These are phyloP conservation scores for Xylaria acuta DNA, from an alignment of 495 filamentous ascomycete species.

Conservation along the genomic window DNA sequence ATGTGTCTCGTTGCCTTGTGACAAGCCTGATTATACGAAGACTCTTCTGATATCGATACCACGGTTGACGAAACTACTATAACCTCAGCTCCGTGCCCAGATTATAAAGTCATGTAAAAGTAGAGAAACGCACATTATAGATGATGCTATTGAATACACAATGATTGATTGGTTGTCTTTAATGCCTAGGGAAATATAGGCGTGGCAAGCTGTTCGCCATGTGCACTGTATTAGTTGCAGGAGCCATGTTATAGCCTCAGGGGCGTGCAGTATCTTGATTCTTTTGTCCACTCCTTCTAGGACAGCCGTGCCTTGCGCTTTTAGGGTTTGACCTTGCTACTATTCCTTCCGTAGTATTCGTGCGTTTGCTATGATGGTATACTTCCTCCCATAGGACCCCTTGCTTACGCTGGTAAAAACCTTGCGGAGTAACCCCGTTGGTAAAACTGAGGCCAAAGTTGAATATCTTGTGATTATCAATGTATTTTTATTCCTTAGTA, in stretches of 20 bases:
- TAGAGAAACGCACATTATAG: not conserved
- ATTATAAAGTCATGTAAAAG: not conserved
- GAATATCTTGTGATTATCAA: not conserved
- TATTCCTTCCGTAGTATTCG: not conserved
- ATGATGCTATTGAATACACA: not conserved
- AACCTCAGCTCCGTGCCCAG: not conserved
- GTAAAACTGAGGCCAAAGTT: not conserved
- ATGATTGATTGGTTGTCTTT: not conserved
- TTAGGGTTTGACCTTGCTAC: not conserved
- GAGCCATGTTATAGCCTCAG: too few species aligned
- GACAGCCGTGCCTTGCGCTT: not conserved
- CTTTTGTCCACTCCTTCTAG: not conserved
- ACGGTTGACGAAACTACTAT: not conserved
- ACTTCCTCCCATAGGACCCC: too few species aligned
- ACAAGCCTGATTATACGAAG: too few species aligned
- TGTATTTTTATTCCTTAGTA: too few species aligned
- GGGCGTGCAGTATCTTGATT: not conserved
- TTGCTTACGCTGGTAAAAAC: not conserved
- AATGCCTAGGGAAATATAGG: not conserved
- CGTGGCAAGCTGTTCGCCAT: not conserved
- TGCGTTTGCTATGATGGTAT: too few species aligned
- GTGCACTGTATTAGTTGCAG: too few species aligned
- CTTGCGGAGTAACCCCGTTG: not conserved
- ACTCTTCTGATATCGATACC: not conserved
- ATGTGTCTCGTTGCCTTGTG: too few species aligned